Percentiles rank a stretch among this genome's conserved stretches.
phyloP scores from a whole-genome alignment of 2,329 filamentous ascomycete species.

The Sphaerulina vaccinii region DNA sequence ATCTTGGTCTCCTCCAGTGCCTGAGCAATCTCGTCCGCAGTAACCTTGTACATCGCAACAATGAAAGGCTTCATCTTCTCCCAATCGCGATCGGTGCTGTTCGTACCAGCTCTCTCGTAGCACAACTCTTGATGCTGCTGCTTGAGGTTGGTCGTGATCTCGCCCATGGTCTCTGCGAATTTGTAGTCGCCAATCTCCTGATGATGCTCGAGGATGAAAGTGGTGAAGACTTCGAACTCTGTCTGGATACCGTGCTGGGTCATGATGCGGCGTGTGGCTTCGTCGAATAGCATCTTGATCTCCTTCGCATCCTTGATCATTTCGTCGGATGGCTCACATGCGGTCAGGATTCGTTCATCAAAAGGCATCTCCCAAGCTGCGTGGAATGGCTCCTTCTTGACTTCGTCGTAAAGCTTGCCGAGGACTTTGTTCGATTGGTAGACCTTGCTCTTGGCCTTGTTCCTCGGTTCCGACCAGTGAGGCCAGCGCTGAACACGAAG shows the following conservation, averaged over 20 bases:
- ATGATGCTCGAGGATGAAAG: conserved; percentile 76
- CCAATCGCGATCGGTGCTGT: conserved; percentile 43
- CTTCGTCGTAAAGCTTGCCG: conserved; percentile 78
- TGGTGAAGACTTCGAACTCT: conserved; percentile 89
- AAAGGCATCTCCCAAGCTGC: conserved; percentile 73
- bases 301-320: conserved; percentile 59
- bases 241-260: conserved; percentile 78
- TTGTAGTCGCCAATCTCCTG: conserved; percentile 77
- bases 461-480: conserved; percentile 74
- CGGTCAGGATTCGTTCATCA: conserved; percentile 69
- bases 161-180: conserved; percentile 76
- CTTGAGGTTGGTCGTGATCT: conserved; percentile 64
- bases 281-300: conserved; percentile 77
- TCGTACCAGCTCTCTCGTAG: conserved; percentile 59
- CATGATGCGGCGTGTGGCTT: conserved; percentile 74
- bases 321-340: conserved; percentile 56
- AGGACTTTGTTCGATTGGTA: conserved; percentile 73
- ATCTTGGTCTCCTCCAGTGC: conserved; percentile 54
- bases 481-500: conserved; percentile 68
- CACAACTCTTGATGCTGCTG: conserved; percentile 67
- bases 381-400: conserved; percentile 66
- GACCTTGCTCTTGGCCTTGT: conserved; percentile 44
- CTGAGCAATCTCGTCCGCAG: conserved; percentile 65
- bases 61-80: conserved; percentile 67
- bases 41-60: conserved; percentile 84